Percentiles rank a stretch among this genome's conserved stretches.
phyloP scores from a whole-genome alignment of 1,284 basidiomycete genomes.

The Lignosus rhinocerotis region DNA sequence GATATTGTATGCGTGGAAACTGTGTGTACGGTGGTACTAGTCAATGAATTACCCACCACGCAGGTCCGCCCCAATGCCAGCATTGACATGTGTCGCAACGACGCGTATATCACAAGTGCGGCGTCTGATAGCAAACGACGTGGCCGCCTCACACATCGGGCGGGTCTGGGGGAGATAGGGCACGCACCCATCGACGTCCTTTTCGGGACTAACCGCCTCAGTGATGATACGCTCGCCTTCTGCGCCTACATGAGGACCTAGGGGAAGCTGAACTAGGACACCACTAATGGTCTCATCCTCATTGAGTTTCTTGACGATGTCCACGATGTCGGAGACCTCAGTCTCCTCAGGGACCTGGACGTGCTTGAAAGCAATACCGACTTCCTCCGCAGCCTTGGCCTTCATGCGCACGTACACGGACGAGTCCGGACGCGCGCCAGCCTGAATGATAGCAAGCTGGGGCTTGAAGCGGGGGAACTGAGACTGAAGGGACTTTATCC shows the following conservation, averaged over 20 bases:
- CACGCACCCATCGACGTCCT: slow-evolving; percentile 93
- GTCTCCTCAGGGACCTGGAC: slow-evolving; percentile 73
- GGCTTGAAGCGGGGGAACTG: slow-evolving; percentile 85
- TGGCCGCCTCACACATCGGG: not conserved
- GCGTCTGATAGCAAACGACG: not conserved
- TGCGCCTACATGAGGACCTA: slow-evolving; percentile 81
- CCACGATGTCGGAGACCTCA: slow-evolving; percentile 77
- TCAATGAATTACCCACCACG: not conserved
- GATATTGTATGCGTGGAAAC: slow-evolving; percentile 99
- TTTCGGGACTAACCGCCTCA: slow-evolving; percentile 91
- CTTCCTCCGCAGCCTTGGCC: slow-evolving; percentile 92
- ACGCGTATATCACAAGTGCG: not conserved
- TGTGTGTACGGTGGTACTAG: slow-evolving; percentile 29
- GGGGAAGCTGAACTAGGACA: slow-evolving; percentile 96
- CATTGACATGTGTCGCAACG: not conserved
- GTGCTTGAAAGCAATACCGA: slow-evolving; percentile 90
- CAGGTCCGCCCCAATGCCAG: not conserved
- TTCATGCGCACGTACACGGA: slow-evolving; percentile 98
- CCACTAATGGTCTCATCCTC: slow-evolving; percentile 84
- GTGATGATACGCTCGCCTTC: slow-evolving; percentile 91
- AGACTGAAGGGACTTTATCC: slow-evolving; percentile 62
- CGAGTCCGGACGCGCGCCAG: slow-evolving; percentile 90
- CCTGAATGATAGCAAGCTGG: slow-evolving; percentile 92
- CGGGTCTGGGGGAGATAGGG: slow-evolving; percentile 10
- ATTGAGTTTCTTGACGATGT: slow-evolving; percentile 82